Percentiles rank a stretch among this genome's conserved stretches.
Evolutionary conservation across 768 basidiomycete species (phyloP).

Genomic region (Phaffia australis): DNA sequence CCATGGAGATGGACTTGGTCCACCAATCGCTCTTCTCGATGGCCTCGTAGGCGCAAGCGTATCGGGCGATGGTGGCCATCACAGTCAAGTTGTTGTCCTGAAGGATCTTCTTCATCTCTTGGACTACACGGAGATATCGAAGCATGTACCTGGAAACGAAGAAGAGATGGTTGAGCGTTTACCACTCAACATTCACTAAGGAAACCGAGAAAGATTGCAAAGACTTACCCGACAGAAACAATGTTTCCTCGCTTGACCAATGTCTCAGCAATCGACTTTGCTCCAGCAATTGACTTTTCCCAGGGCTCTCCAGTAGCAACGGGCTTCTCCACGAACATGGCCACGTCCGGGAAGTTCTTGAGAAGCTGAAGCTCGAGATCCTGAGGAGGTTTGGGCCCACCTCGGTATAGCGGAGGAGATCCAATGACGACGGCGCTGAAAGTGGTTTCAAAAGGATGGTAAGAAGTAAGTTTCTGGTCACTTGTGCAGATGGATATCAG

Average conservation of each 20-base stretch:
- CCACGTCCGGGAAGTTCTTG: constrained; percentile 73
- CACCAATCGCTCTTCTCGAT: constrained; percentile 60
- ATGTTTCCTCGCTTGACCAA: constrained; percentile 46
- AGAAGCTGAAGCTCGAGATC: constrained; percentile 82
- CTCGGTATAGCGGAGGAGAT: constrained; percentile 87
- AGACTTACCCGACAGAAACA: constrained; percentile 68
- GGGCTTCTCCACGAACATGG: constrained; percentile 51
- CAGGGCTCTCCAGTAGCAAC: constrained; percentile 23
- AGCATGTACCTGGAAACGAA: constrained; percentile 63
- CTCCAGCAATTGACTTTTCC: constrained; percentile 22
- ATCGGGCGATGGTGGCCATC: constrained; percentile 91
- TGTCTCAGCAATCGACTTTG: constrained; percentile 10
- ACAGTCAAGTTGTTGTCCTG: constrained; percentile 86
- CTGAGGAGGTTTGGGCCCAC: constrained; percentile 58
- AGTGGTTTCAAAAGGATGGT: neutral
- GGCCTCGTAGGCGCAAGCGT: constrained; percentile 52
- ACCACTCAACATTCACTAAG: neutral
- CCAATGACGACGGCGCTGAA: constrained; percentile 71
- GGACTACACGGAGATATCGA: constrained; percentile 82
- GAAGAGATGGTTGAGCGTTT: neutral
- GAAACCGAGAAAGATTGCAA: neutral
- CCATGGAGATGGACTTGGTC: constrained; percentile 58
- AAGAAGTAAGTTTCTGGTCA: neutral
- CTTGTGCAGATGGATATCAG: neutral
- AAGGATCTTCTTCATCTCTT: constrained; percentile 60